A percentile compares a stretch with the other conserved stretches of the same genome.
Conservation (phyloP, 2,329 filamentous ascomycete genomes). For the Penicillium sp. region DNA sequence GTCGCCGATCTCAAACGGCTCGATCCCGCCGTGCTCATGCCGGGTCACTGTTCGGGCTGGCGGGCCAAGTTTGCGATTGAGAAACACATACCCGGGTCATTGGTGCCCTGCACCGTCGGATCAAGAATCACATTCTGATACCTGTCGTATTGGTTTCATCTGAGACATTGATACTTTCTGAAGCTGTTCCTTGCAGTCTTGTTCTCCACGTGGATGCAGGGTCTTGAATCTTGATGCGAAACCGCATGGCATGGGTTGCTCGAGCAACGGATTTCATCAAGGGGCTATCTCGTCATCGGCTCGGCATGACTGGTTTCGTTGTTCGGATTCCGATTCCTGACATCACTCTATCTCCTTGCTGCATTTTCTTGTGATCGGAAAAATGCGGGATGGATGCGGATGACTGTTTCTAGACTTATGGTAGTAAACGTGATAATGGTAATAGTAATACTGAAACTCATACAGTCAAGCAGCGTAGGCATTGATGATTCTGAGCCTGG, state of each 20-base stretch:
- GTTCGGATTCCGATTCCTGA: constrained; percentile 6
- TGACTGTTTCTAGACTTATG: not conserved
- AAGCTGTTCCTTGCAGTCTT: constrained; percentile 15
- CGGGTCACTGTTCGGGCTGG: constrained; percentile 59
- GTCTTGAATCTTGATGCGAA: constrained; percentile 6
- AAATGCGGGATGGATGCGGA: constrained; percentile 6
- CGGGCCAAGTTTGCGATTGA: constrained; percentile 56
- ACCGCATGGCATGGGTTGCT: constrained; percentile 17
- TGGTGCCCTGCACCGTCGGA: constrained; percentile 55
- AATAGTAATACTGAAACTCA: not conserved
- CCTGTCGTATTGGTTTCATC: not conserved
- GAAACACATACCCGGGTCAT: constrained; percentile 50
- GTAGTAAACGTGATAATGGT: not conserved
- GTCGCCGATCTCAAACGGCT: constrained; percentile 51
- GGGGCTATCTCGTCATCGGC: constrained; percentile 11
- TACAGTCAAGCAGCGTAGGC: not conserved
- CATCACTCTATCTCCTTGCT: constrained; percentile 18
- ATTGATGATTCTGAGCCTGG: not conserved
- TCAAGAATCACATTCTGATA: constrained; percentile 42
- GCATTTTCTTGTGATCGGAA: constrained; percentile 17
- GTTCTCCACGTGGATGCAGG: constrained; percentile 21
- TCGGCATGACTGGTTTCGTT: constrained; percentile 16
- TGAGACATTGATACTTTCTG: not conserved
- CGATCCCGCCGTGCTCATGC: constrained; percentile 51
- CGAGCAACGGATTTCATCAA: constrained; percentile 12